These are phyloP conservation scores for Talaromyces piceae DNA, from an alignment of 2,329 filamentous ascomycete species.

Conservation along the genomic window DNA sequence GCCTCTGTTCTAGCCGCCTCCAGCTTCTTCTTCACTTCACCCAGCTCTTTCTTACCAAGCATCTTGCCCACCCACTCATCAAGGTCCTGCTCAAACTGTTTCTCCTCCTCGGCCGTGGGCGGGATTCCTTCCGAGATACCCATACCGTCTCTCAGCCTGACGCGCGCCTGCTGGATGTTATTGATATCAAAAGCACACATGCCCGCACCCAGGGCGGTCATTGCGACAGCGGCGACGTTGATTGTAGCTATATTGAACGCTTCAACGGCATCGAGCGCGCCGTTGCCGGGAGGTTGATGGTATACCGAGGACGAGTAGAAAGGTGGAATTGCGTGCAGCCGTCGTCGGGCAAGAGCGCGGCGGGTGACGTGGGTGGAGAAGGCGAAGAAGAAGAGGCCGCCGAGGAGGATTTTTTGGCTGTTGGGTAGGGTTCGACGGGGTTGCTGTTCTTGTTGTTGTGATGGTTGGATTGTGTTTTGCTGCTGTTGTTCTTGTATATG, in stretches of 20 bases:
- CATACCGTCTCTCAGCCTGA: slow-evolving; percentile 52
- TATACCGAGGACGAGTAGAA: slow-evolving; percentile 55
- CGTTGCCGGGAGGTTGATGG: slow-evolving; percentile 46
- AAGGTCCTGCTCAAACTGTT: slow-evolving; percentile 46
- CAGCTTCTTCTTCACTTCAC: slow-evolving; percentile 30
- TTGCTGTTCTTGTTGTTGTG: slow-evolving; percentile 9
- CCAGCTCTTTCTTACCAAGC: slow-evolving; percentile 42
- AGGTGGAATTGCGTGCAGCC: slow-evolving; percentile 54
- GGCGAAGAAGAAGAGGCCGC: slow-evolving; percentile 67
- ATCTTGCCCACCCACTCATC: slow-evolving; percentile 47
- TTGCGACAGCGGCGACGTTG: slow-evolving; percentile 68
- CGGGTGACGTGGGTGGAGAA: slow-evolving; percentile 65
- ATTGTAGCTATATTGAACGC: slow-evolving; percentile 81
- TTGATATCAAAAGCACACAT: slow-evolving; percentile 73
- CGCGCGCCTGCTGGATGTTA: slow-evolving; percentile 57
- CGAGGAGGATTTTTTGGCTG: slow-evolving; percentile 53
- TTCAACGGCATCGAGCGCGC: slow-evolving; percentile 67
- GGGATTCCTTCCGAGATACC: slow-evolving; percentile 35
- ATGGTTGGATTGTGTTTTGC: neutral
- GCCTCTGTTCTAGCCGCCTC: slow-evolving; percentile 16
- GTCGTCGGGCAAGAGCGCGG: slow-evolving; percentile 60
- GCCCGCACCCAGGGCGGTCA: slow-evolving; percentile 66
- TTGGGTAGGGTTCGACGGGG: slow-evolving; percentile 15
- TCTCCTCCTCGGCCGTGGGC: slow-evolving; percentile 45
- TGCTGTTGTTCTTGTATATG: neutral